Evolutionary conservation across 176 grass and related monocot genomes (phyloP), one percentile per base, ranked within the genome.

Genomic region (Phragmites australis): DNA sequence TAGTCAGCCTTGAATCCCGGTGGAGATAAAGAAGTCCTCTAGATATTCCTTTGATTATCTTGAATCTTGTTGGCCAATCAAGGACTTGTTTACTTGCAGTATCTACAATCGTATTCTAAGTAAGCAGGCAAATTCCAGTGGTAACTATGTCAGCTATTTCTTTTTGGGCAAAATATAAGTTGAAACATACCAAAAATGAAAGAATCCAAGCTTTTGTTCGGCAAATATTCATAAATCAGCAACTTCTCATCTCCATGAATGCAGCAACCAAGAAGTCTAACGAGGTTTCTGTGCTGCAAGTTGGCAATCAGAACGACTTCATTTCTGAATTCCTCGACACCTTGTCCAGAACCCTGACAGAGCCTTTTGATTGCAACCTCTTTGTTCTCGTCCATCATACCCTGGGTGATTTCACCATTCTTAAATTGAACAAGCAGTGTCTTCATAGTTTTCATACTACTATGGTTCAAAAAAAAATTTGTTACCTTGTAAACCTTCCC

Each of bases 1-100:
- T 89, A 10, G 77, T 87, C 21, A 89, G 34, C 44, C 87, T 93
- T 79, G 90, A 89, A 55, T 93, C 87, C 25, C 54, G 80, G 52
- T 93, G 90, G 21, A 93, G 90, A 81, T 93, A 93, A 59, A 93
- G 87, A 55, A 93, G 87, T 14, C 90, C 87, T 68, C 86, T 81
- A 49, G 75, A 84, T 84, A 89, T 55, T 10, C 87, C 90, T 74
- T 87, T 74, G 10, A 89, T 81, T 82, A 93, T 93, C 49, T 68
- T 77, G 25, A 76, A 81, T 34, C 87, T 81, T 65, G 68, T 82
- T 52, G 56, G 51, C 91, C 87, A 93, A 64, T 93, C 84, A 72
- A 90, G 67, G 14, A 69, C 1, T 11, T 39, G 48, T 73, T 74
- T 82, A 23, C 69, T 87, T 26, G 26, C 48, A 34, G 25, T 50